Base-by-base conservation (phyloP, 148 eudicot species). In the Euryodendron excelsum region DNA sequence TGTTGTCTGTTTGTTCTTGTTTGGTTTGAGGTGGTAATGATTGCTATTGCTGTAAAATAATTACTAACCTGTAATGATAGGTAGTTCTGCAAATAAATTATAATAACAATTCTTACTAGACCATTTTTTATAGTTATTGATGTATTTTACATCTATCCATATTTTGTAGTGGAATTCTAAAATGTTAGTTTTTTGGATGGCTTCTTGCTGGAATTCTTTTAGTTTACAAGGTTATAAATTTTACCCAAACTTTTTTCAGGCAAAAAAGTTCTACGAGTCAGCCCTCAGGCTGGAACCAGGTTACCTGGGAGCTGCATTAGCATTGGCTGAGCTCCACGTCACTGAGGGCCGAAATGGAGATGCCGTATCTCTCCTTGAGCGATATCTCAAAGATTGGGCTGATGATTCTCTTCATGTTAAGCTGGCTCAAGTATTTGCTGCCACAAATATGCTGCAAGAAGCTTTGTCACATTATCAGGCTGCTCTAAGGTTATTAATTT, bases 311-410 rank as follows among this genome's bases (percentile, higher is more conserved):
- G 98, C 99, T 81, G 99, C 98, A 66, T 82, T 93, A 73, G 99
- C 99, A 65, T 89, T 96, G 79, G 98, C 99, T 31, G 99, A 96
- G 86, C 94, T 96, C 73, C 99, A 96, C 80, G 91, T 96, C 44
- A 77, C 87, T n/a, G 99, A 96, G 86, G 98, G 99, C 30, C 87
- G 98, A 79, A 96, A 93, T 78, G 90, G 90, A 76, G 98, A 93
- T 80, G 98, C 99, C 20, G 94, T 96, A 23, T 78, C 97, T 74
- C 94, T 96, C 70, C 93, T 96, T 34, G 97, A 96, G 83, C 82
- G 99, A 1, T 91, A 96, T 86, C 92, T 96, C 30, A 91, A 96
- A 81, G 99, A 96, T 78, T 93, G 99, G 99, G 97, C 98, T 23
- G 97, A 93, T 77, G 99, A 96, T 80, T 96, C 97, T 81, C 90